A percentile compares a stretch with the other conserved stretches of the same genome.
Conservation (phyloP, 306 rosid genomes). For the peach (Prunus persica) region Prunus_persica_NCBIv2 NC_034014.1:25135001-25135500, state of each 20-base stretch:
- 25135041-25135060: not conserved
- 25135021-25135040: not conserved
- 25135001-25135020: constrained; percentile 36
- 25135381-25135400: constrained; percentile 3
- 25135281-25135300: constrained; percentile 30
- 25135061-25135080: constrained; percentile 6
- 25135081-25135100: not conserved
- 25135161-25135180: constrained; percentile 79
- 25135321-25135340: constrained; percentile 63
- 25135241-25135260: constrained; percentile 3
- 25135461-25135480: not conserved
- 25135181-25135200: constrained; percentile 25
- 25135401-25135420: not conserved
- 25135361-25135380: constrained; percentile 50
- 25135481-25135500: not conserved
- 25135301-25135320: constrained; percentile 37
- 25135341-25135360: constrained; percentile 67
- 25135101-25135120: not conserved
- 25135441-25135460: not conserved
- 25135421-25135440: not conserved
- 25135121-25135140: constrained; percentile 57
- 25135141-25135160: constrained; percentile 77
- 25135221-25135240: not conserved
- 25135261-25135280: constrained; percentile 49
- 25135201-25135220: constrained; percentile 17